Evolutionary conservation across 2,329 filamentous ascomycete genomes (phyloP).

Genomic region (Fusarium sp.): DNA sequence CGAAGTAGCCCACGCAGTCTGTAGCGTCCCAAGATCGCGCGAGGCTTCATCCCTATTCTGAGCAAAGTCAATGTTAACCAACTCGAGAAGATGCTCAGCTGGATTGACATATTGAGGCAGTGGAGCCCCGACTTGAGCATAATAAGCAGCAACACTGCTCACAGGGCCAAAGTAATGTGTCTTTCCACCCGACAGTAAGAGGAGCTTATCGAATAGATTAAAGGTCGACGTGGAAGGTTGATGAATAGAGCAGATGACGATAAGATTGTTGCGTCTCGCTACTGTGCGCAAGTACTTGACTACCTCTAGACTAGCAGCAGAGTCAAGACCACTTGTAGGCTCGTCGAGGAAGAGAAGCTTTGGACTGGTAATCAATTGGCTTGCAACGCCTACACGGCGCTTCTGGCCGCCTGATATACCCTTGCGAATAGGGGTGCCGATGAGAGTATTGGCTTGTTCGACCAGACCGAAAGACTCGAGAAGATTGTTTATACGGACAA

Average conservation of each 20-base stretch:
- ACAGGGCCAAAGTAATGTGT: constrained; percentile 80
- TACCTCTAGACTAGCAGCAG: constrained; percentile 79
- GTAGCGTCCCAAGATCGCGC: constrained; percentile 46
- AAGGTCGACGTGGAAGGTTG: constrained; percentile 86
- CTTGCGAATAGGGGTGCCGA: constrained; percentile 85
- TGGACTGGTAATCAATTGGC: constrained; percentile 82
- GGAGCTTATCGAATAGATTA: constrained; percentile 81
- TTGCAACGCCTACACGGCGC: constrained; percentile 80
- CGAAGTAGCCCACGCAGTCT: constrained; percentile 44
- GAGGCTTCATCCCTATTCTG: constrained; percentile 58
- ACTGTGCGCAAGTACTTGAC: constrained; percentile 77
- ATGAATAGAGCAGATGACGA: constrained; percentile 86
- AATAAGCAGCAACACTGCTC: constrained; percentile 69
- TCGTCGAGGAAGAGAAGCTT: constrained; percentile 87
- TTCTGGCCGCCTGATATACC: constrained; percentile 90
- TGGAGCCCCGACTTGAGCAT: constrained; percentile 67
- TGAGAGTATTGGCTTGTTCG: constrained; percentile 74
- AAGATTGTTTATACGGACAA: constrained; percentile 72
- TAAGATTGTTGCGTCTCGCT: constrained; percentile 74
- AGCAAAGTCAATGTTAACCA: constrained; percentile 82
- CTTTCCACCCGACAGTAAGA: constrained; percentile 76
- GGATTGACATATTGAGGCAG: constrained; percentile 80
- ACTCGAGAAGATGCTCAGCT: constrained; percentile 81
- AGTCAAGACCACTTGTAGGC: constrained; percentile 86
- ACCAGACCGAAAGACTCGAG: constrained; percentile 79